phyloP scores from a whole-genome alignment of 345 rosid species.

The Euphorbia pulcherrima region DNA sequence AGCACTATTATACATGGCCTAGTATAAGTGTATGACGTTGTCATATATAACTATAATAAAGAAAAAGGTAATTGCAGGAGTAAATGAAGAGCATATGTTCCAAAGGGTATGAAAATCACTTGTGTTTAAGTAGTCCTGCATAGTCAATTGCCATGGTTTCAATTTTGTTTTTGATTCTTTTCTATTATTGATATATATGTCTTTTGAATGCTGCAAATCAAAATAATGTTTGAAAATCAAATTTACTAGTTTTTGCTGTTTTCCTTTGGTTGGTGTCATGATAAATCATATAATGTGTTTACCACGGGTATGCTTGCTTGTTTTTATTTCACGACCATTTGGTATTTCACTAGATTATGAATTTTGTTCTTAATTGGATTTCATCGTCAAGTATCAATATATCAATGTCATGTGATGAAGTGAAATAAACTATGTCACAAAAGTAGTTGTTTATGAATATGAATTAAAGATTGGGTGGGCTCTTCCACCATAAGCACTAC shows the following conservation, averaged over 20 bases:
- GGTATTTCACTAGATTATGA: not conserved
- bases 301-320: not conserved
- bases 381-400: not conserved
- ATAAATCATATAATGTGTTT: not conserved
- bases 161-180: not conserved
- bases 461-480: constrained; percentile 99
- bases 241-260: not conserved
- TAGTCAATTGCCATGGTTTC: not conserved
- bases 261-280: not conserved
- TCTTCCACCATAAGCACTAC: constrained; percentile 95
- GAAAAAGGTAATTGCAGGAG: too few species aligned
- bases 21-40: too few species aligned
- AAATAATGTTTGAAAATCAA: not conserved
- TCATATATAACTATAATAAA: too few species aligned
- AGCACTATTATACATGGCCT: too few species aligned
- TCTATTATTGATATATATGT: not conserved
- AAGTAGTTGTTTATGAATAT: constrained; percentile 89
- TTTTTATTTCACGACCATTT: not conserved
- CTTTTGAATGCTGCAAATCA: not conserved
- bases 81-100: not conserved
- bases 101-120: not conserved
- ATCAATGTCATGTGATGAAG: not conserved
- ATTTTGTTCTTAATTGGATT: not conserved
- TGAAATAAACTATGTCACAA: constrained; percentile 36
- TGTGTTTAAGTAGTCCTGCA: not conserved